These are phyloP conservation scores for Bipolaris victoriae DNA, from an alignment of 2,329 filamentous ascomycete genomes.

Conservation along the genomic window DNA sequence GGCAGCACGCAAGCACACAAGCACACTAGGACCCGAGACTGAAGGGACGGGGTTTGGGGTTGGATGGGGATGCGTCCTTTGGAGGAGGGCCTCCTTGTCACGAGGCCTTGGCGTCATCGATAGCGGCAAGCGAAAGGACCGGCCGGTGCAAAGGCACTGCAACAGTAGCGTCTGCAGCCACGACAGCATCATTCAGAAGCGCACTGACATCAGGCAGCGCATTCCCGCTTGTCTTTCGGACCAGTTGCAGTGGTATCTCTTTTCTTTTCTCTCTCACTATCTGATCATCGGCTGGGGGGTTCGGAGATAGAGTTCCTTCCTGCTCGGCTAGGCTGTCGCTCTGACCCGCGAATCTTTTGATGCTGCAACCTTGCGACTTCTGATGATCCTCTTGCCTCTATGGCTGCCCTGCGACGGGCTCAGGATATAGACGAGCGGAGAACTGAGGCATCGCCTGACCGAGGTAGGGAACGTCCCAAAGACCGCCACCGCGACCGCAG, in stretches of 20 bases:
- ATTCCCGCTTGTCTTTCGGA: constrained; percentile 21
- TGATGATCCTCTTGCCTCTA: constrained; percentile 51
- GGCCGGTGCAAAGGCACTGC: constrained; percentile 30
- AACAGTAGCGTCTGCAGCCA: constrained; percentile 21
- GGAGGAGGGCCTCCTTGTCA: constrained; percentile 22
- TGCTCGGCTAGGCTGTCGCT: constrained; percentile 48
- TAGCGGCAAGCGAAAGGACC: constrained; percentile 37
- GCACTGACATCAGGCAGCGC: constrained; percentile 25
- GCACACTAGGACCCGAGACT: constrained; percentile 2
- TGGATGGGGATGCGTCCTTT: not conserved
- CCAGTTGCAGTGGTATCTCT: constrained; percentile 19
- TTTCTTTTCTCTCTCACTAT: constrained; percentile 19
- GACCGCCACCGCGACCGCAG: constrained; percentile 36
- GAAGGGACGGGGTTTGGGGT: constrained; percentile 1
- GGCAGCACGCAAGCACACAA: not conserved
- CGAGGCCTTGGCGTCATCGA: constrained; percentile 35
- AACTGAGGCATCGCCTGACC: constrained; percentile 48
- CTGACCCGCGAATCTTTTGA: constrained; percentile 43
- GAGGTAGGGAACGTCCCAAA: constrained; percentile 39
- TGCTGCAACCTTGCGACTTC: constrained; percentile 44
- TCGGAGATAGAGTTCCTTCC: constrained; percentile 30
- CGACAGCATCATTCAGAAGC: constrained; percentile 36
- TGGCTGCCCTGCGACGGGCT: constrained; percentile 52
- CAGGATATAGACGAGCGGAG: constrained; percentile 54
- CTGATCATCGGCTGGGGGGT: constrained; percentile 24